Conservation (phyloP, 1,284 basidiomycete species). For the Porogramme epimiltina region DNA sequence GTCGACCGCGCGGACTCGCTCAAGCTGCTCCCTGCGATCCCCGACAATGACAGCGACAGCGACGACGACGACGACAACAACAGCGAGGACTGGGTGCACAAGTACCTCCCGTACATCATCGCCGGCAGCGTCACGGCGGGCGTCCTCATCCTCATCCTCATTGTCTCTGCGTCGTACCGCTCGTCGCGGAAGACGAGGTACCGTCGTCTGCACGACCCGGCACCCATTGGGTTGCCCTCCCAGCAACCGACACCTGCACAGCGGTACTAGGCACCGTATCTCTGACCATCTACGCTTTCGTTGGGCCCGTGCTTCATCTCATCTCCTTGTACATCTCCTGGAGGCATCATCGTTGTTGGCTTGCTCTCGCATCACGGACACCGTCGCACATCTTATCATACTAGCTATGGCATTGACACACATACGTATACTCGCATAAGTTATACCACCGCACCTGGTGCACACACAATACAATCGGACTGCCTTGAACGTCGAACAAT, state of each 20-base stretch:
- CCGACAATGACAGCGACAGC: conserved; percentile 19
- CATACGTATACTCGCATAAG: conserved; percentile 10
- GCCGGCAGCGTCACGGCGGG: conserved; percentile 29
- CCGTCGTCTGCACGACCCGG: conserved; percentile 32
- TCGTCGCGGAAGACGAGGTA: conserved; percentile 36
- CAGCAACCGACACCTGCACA: background rate
- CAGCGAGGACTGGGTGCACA: conserved; percentile 25
- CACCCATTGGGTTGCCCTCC: conserved; percentile 27
- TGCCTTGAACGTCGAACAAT: no score
- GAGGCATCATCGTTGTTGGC: background rate
- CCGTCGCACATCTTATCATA: background rate
- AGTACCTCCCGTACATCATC: conserved; percentile 35
- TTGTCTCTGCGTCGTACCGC: conserved; percentile 28
- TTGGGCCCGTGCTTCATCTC: conserved; percentile 1
- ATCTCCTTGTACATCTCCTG: background rate
- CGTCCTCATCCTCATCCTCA: conserved; percentile 25
- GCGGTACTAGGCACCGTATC: background rate
- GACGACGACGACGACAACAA: conserved; percentile 10
- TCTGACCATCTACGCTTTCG: background rate
- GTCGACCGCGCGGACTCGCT: conserved; percentile 46
- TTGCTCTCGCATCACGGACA: conserved; percentile 1
- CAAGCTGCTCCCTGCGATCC: conserved; percentile 51
- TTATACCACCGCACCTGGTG: background rate
- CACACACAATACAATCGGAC: background rate
- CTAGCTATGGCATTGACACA: background rate